Percentiles rank a stretch among this genome's conserved stretches.
Conservation (phyloP, 257 asterid species). For the Henckelia pumila region DNA sequence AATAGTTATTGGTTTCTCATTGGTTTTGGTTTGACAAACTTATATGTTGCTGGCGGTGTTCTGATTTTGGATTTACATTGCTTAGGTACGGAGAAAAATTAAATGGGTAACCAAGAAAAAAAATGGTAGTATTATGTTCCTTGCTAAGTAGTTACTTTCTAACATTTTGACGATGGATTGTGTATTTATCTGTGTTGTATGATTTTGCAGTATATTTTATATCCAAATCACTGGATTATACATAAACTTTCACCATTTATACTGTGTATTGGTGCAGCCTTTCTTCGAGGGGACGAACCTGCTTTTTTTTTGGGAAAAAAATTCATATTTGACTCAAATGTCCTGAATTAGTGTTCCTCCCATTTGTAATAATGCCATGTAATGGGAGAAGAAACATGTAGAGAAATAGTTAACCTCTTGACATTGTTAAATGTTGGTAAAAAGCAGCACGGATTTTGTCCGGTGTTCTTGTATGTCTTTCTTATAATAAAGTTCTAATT, state of each 20-base stretch:
- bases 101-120: neutral
- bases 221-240: neutral
- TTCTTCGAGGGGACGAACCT: neutral
- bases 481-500: constrained; percentile 15
- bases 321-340: neutral
- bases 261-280: neutral
- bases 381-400: neutral
- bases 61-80: neutral
- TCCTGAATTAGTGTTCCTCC: neutral
- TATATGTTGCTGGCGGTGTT: neutral
- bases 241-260: neutral
- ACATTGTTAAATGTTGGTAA: neutral
- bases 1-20: neutral
- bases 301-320: no score
- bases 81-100: neutral
- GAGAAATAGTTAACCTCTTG: neutral
- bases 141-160: neutral
- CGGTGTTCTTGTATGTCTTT: neutral
- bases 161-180: neutral
- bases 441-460: neutral
- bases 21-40: neutral
- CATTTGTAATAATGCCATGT: neutral
- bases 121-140: neutral
- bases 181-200: neutral
- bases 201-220: neutral